Evolutionary conservation across 345 rosid genomes (phyloP).

Genomic region (Isatis tinctoria): DNA sequence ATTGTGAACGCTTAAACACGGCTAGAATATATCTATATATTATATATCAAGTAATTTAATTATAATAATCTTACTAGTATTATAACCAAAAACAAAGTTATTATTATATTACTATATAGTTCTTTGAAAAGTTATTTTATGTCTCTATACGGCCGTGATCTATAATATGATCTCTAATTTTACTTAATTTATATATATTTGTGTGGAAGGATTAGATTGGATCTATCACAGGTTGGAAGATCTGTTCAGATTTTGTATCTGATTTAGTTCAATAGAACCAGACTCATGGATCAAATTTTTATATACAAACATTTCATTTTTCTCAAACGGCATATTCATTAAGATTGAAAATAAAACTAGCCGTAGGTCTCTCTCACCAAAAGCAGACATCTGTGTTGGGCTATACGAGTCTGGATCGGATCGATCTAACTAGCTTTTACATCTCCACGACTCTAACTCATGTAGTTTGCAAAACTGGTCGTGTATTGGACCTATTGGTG

Average conservation of each 20-base stretch:
- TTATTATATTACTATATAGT: neutral
- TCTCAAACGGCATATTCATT: neutral
- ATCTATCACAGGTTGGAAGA: constrained; percentile 32
- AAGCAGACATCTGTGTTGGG: neutral
- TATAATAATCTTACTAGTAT: constrained; percentile 1
- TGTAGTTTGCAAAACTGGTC: neutral
- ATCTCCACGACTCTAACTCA: neutral
- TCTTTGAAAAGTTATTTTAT: constrained; percentile 26
- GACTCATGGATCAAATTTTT: constrained; percentile 5
- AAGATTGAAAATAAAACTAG: neutral
- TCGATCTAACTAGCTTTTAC: neutral
- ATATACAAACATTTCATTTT: neutral
- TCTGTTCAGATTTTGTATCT: constrained; percentile 29
- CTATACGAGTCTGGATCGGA: neutral
- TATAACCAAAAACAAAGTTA: neutral
- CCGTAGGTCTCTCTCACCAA: neutral
- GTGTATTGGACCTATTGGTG: neutral
- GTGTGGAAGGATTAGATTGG: constrained; percentile 20
- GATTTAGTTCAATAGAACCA: constrained; percentile 18
- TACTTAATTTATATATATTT: neutral
- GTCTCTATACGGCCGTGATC: constrained; percentile 27
- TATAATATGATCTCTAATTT: constrained; percentile 3
- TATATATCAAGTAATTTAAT: neutral
- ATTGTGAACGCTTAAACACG: constrained; percentile 11
- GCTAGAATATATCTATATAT: neutral